These are phyloP conservation scores for Neolecta irregularis DNA, from an alignment of 1,139 yeast species.

Conservation along the genomic window DNA sequence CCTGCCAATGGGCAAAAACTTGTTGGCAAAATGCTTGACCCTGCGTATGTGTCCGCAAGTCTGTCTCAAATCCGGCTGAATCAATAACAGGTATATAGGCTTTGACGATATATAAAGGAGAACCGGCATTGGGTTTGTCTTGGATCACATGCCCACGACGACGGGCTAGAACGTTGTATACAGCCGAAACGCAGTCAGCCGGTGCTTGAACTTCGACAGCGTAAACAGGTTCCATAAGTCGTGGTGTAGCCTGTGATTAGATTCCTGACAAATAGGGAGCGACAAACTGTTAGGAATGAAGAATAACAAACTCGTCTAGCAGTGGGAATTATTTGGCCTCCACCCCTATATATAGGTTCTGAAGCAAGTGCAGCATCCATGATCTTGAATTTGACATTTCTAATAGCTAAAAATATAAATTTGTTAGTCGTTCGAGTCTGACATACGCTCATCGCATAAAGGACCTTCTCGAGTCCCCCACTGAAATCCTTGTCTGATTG, in stretches of 20 bases:
- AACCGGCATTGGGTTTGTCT: slow-evolving; percentile 52
- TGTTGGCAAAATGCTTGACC: slow-evolving; percentile 64
- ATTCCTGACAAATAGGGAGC: too few relatives aligned
- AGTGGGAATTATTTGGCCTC: slow-evolving; percentile 72
- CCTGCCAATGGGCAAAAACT: slow-evolving; percentile 55
- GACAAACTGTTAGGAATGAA: slow-evolving; percentile 61
- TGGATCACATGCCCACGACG: slow-evolving; percentile 53
- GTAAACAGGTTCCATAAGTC: slow-evolving; percentile 70
- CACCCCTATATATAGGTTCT: slow-evolving; percentile 35
- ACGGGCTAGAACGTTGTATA: slow-evolving; percentile 38
- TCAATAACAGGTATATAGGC: slow-evolving; percentile 80
- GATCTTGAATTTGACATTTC: slow-evolving; percentile 56
- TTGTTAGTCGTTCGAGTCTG: not conserved
- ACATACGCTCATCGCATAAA: slow-evolving; percentile 52
- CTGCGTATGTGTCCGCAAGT: slow-evolving; percentile 56
- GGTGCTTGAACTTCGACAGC: slow-evolving; percentile 45
- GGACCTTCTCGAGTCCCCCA: slow-evolving; percentile 88
- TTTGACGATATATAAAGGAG: slow-evolving; percentile 45
- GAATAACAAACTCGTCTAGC: slow-evolving; percentile 73
- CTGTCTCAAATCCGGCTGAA: slow-evolving; percentile 78
- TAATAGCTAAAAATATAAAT: slow-evolving; percentile 27
- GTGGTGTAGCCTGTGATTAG: slow-evolving; percentile 67
- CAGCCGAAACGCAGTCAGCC: slow-evolving; percentile 31
- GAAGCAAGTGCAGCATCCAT: slow-evolving; percentile 43
- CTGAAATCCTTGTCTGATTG: slow-evolving; percentile 59